These are phyloP conservation scores for Tolypocladium album DNA, from an alignment of 2,329 filamentous ascomycete species.

Conservation along the genomic window DNA sequence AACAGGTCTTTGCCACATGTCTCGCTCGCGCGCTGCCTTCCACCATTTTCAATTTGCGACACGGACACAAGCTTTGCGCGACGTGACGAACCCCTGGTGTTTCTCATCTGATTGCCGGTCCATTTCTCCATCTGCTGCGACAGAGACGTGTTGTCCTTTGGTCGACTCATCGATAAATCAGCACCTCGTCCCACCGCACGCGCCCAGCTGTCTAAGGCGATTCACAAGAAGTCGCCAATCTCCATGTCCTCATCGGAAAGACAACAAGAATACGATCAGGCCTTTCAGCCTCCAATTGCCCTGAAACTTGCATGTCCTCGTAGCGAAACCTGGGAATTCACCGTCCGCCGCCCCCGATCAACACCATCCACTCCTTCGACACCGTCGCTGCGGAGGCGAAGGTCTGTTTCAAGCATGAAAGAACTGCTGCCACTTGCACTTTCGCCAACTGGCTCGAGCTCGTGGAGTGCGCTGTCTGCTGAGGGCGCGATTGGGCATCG, in stretches of 20 bases:
- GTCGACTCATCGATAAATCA: slow-evolving; percentile 1
- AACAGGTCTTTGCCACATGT: slow-evolving; percentile 2
- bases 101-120: background rate
- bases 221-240: slow-evolving; percentile 1
- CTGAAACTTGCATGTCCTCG: background rate
- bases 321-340: background rate
- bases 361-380: slow-evolving; percentile 7
- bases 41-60: slow-evolving; percentile 2
- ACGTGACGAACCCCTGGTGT: background rate
- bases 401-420: slow-evolving; percentile 29
- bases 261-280: background rate
- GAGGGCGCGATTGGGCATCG: slow-evolving; percentile 17
- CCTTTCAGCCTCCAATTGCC: slow-evolving; percentile 1
- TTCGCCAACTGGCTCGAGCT: slow-evolving; percentile 14
- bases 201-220: slow-evolving; percentile 2
- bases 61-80: background rate
- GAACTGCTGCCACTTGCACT: slow-evolving; percentile 25
- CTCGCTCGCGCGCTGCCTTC: slow-evolving; percentile 1
- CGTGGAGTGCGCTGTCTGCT: slow-evolving; percentile 9
- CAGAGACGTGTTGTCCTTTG: background rate
- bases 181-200: background rate
- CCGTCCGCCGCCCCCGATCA: slow-evolving; percentile 1
- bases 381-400: slow-evolving; percentile 13
- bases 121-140: background rate
- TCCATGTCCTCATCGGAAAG: slow-evolving; percentile 2